These are phyloP conservation scores for Arthrobotrys pseudoclavata DNA, from an alignment of 2,329 filamentous ascomycete genomes.

Conservation along the genomic window DNA sequence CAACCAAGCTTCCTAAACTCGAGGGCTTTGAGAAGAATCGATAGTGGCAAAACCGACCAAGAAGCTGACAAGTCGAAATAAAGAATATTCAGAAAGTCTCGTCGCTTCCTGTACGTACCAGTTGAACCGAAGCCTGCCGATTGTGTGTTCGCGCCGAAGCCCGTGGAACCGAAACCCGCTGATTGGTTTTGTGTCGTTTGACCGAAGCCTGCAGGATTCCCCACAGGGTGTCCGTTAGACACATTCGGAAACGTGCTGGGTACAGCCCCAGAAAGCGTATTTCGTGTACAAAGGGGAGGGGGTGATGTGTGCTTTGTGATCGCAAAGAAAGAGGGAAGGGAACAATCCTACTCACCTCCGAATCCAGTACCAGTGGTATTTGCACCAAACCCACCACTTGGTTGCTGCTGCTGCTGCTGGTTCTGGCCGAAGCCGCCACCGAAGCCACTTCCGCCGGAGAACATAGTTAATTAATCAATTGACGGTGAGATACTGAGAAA, in stretches of 20 bases:
- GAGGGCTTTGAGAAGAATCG: constrained; percentile 55
- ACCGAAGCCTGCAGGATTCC: constrained; percentile 58
- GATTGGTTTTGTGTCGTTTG: constrained; percentile 59
- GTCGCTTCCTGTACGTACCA: constrained; percentile 60
- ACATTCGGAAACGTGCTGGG: constrained; percentile 58
- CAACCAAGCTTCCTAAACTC: constrained; percentile 56
- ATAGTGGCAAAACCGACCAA: constrained; percentile 53
- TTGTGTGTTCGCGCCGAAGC: constrained; percentile 55
- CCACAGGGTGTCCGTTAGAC: constrained; percentile 56
- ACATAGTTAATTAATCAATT: constrained; percentile 57
- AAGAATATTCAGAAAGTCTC: constrained; percentile 52
- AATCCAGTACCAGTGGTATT: constrained; percentile 59
- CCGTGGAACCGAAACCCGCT: constrained; percentile 59
- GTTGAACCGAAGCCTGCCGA: constrained; percentile 59
- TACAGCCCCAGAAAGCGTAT: constrained; percentile 40
- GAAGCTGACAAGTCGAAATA: constrained; percentile 49
- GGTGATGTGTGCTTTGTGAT: constrained; percentile 4
- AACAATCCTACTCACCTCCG: constrained; percentile 57
- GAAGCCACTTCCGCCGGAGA: constrained; percentile 62
- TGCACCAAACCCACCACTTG: constrained; percentile 58
- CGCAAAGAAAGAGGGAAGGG: constrained; percentile 1
- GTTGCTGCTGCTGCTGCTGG: constrained; percentile 48
- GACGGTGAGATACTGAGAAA: constrained; percentile 5
- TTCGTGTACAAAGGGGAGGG: constrained; percentile 14
- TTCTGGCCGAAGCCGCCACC: constrained; percentile 60